A percentile compares a stretch with the other conserved stretches of the same genome.
Conservation (phyloP, 768 basidiomycete species). For the Xerocomellus chrysenteron region DNA sequence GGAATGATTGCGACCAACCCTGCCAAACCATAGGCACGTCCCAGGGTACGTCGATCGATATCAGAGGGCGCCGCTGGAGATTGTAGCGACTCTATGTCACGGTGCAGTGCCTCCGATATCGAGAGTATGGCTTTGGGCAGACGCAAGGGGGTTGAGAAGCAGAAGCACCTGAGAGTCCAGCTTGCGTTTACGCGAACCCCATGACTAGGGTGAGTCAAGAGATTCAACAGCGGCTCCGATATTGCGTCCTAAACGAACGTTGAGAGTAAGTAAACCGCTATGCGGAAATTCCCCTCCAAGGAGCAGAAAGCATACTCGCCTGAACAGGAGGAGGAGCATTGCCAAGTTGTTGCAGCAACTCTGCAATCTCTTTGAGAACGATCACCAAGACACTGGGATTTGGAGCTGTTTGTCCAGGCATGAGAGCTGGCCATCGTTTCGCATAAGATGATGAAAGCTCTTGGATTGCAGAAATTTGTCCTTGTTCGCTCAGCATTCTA, state of each 20-base stretch:
- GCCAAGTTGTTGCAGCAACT: conserved; percentile 83
- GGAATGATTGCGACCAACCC: conserved; percentile 85
- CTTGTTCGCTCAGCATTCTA: conserved; percentile 89
- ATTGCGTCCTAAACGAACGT: conserved; percentile 64
- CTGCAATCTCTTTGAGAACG: conserved; percentile 80
- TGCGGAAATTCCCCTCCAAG: background rate
- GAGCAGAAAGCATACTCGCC: conserved; percentile 36
- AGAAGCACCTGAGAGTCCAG: conserved; percentile 89
- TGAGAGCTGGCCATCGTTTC: conserved; percentile 89
- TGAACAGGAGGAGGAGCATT: conserved; percentile 90
- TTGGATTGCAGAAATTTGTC: conserved; percentile 87
- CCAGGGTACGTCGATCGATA: conserved; percentile 68
- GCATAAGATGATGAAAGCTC: conserved; percentile 81
- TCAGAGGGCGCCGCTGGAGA: conserved; percentile 74
- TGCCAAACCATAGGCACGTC: conserved; percentile 88
- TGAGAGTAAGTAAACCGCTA: background rate
- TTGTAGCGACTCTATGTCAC: conserved; percentile 72
- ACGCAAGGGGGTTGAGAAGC: conserved; percentile 82
- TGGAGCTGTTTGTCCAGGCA: conserved; percentile 81
- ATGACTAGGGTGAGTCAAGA: conserved; percentile 85
- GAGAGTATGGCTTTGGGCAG: conserved; percentile 76
- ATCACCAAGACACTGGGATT: conserved; percentile 66
- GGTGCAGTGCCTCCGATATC: conserved; percentile 79
- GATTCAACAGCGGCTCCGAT: conserved; percentile 78
- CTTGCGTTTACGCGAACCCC: conserved; percentile 83